Evolutionary conservation across 768 basidiomycete species (phyloP), one percentile per base, ranked within the genome.

Genomic region (Pleurotus giganteus): DNA sequence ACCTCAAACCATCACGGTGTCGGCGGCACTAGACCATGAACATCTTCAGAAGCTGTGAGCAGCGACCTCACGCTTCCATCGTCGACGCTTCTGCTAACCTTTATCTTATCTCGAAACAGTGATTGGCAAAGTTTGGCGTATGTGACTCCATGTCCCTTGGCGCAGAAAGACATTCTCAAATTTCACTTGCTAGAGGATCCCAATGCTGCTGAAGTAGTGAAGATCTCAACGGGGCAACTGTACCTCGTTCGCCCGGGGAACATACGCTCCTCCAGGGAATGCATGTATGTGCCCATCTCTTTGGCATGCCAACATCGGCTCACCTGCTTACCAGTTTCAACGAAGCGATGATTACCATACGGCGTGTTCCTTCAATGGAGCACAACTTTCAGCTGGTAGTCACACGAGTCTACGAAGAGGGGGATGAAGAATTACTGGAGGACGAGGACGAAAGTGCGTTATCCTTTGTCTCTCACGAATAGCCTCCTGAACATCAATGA

Each of bases 391-490:
- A 98, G 68, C 81, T 99, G 8, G 95, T 97, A 8, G 86, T 98
- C 52, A 97, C 94, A n/a, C 80, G 95, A 57, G 94, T 97, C 1
- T 98, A 91, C 65, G 94, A 98, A 61, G 96, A 98, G 58, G 97
- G 94, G 2, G 95, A 98, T 66, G 94, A 96, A 69, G 90, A 96
- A 63, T 69, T 98, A 37, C 72, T 98, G 15, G 94, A 97, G 63
- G 96, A 98, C 61, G 93, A 96, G 68, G 94, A 94, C 55, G 88
- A 91, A 74, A 89, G 89, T 88, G 59, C 61, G 84, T 72, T 21
- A 27, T 47, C n/a, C 58, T 46, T 15, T 7, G 23, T 44, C 42
- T 57, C 19, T 19, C 15, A 29, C 29, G 9, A 32, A 44, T 5
- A 29, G 36, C 42, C 39, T 9, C 19, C 24, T 3, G 19, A 47